These are phyloP conservation scores for Trametes polyzona DNA, from an alignment of 1,284 basidiomycete species.

Conservation along the genomic window DNA sequence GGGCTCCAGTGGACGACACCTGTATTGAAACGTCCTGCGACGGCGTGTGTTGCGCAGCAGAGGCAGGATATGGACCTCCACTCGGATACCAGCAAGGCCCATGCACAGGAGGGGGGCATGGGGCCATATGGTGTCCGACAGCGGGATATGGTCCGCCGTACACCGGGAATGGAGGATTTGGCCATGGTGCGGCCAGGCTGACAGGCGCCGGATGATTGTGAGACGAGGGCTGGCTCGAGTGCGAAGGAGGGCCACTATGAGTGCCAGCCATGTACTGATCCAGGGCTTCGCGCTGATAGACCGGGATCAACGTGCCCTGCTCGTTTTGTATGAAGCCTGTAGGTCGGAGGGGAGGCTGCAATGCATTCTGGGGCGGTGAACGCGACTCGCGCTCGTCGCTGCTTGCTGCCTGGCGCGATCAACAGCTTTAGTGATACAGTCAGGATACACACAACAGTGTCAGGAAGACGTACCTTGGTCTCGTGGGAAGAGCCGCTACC, in stretches of 20 bases:
- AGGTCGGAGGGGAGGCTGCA: slow-evolving; percentile 63
- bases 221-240: slow-evolving; percentile 5
- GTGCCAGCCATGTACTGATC: slow-evolving; percentile 53
- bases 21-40: background rate
- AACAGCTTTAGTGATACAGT: background rate
- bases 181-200: background rate
- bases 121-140: background rate
- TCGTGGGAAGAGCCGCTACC: background rate
- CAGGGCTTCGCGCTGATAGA: slow-evolving; percentile 72
- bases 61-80: slow-evolving; percentile 3
- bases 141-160: slow-evolving; percentile 11
- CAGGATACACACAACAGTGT: no score
- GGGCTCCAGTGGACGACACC: no score
- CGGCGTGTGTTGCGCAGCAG: background rate
- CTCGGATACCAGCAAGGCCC: slow-evolving; percentile 23
- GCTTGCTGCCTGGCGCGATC: background rate
- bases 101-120: background rate
- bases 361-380: background rate
- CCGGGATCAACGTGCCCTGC: slow-evolving; percentile 67
- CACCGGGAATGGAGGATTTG: background rate
- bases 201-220: background rate
- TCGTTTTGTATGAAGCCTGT: slow-evolving; percentile 75
- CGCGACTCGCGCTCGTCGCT: background rate
- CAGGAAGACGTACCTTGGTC: slow-evolving; percentile 25
- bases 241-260: slow-evolving; percentile 22